Evolutionary conservation across 2,329 filamentous ascomycete species (phyloP).

Genomic region (Colletotrichum liaoningense): DNA sequence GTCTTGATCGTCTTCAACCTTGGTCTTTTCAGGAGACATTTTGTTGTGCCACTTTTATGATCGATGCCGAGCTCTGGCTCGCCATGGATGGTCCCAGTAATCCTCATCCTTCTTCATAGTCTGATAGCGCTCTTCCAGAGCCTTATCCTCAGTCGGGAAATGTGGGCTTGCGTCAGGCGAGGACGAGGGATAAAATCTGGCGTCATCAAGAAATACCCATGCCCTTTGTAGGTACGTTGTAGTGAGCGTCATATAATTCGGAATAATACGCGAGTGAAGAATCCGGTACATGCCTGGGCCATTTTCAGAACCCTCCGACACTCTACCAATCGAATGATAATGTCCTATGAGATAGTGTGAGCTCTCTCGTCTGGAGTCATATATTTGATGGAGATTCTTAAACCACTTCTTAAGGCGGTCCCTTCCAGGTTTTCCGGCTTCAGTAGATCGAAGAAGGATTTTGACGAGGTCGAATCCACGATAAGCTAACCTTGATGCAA

Average conservation of each 20-base stretch:
- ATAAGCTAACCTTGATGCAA: neutral
- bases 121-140: neutral
- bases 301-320: too few species aligned
- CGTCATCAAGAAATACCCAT: neutral
- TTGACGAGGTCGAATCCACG: neutral
- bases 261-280: neutral
- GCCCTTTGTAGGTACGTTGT: neutral
- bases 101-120: neutral
- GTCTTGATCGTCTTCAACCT: neutral
- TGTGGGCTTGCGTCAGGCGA: neutral
- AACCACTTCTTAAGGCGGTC: neutral
- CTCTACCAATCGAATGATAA: too few species aligned
- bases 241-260: too few species aligned
- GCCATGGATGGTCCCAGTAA: neutral
- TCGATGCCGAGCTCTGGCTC: neutral
- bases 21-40: neutral
- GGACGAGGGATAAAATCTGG: neutral
- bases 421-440: neutral
- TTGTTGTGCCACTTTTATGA: neutral
- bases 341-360: too few species aligned
- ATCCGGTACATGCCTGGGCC: neutral
- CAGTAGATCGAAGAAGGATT: neutral
- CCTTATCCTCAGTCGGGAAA: neutral
- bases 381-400: fast-evolving
- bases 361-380: too few species aligned